Evolutionary conservation across 1,139 yeast species (phyloP), one percentile per base, ranked within the genome.

Genomic region (Suhomyces taliae): DNA sequence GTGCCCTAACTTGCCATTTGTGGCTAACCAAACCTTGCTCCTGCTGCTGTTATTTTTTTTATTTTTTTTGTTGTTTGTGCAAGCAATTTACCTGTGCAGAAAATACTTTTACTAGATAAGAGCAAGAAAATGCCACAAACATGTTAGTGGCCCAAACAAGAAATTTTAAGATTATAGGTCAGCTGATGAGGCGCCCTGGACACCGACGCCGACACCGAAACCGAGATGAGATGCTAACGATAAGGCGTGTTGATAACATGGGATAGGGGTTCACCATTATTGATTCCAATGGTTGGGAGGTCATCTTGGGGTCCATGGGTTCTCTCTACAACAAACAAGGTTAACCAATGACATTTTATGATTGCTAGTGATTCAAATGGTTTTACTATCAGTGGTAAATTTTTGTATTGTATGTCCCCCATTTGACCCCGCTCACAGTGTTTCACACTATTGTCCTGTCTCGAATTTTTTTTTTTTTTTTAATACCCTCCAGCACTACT

Each of bases 41-140:
- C 6, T 4, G 24, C 6, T 19, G 24, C 24, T 19, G 6, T 19
- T 4, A 2, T 29, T 11, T 29, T 29, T 29, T 11, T 29, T 29
- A 3, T 11, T 29, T 29, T 29, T 29, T 29, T 29, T 4, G 3
- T 29, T 29, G 9, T 29, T 10, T 11, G 40, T 37, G 40, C 40
- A 37, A 37, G 40, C 34, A 8, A 37, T 37, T 27, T 27, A 37
- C 8, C 12, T 37, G 40, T 34, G 34, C 12, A 12, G 40, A 37
- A 37, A 27, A 37, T 37, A 27, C 34, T 37, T 29, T 29, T 27
- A 24, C 40, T 12, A 37, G 40, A 37, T 37, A 37, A 37, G 40
- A 29, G 5, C 11, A 29, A 9, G 32, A 29, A 29, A 29, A 29
- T 29, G 7, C 9, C 32, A 29, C 32, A 29, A 29, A 29, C 32